These are phyloP conservation scores for Ganoderma lucidum DNA, from an alignment of 1,284 basidiomycete species.

Conservation along the genomic window DNA sequence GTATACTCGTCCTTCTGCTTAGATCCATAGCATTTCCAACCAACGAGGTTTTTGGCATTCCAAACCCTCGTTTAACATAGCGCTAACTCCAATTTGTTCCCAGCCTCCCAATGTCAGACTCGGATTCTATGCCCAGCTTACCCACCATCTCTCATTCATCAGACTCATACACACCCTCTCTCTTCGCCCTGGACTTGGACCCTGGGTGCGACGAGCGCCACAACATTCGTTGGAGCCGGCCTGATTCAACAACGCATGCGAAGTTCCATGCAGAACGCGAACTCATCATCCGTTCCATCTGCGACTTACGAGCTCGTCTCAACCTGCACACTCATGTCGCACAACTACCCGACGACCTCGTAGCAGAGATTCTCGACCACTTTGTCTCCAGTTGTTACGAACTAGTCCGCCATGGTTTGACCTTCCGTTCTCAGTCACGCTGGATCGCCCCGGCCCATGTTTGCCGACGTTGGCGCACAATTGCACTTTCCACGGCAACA, in stretches of 20 bases:
- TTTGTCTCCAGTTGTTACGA: not conserved
- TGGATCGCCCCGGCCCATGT: conserved; percentile 2
- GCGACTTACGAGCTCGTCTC: conserved; percentile 5
- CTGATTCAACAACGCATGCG: not conserved
- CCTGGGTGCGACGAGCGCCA: not conserved
- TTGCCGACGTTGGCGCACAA: not conserved
- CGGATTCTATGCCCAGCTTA: not conserved
- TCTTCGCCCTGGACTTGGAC: not conserved
- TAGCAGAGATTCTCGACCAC: conserved; percentile 12
- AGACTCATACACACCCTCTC: not conserved
- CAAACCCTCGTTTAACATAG: not conserved
- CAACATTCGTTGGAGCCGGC: too few species aligned
- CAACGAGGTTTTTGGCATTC: not conserved
- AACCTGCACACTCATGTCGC: conserved; percentile 11
- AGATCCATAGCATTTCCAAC: not conserved
- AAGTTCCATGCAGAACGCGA: not conserved
- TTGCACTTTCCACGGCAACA: not conserved
- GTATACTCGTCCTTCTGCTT: not conserved
- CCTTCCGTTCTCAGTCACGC: not conserved
- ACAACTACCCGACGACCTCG: conserved; percentile 13
- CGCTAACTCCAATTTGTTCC: not conserved
- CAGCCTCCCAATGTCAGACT: not conserved
- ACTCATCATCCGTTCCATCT: not conserved
- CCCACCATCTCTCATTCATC: not conserved
- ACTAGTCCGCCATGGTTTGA: not conserved